Base-by-base conservation (phyloP, 208 protist species). In the Wallacemonas sp. region DNA sequence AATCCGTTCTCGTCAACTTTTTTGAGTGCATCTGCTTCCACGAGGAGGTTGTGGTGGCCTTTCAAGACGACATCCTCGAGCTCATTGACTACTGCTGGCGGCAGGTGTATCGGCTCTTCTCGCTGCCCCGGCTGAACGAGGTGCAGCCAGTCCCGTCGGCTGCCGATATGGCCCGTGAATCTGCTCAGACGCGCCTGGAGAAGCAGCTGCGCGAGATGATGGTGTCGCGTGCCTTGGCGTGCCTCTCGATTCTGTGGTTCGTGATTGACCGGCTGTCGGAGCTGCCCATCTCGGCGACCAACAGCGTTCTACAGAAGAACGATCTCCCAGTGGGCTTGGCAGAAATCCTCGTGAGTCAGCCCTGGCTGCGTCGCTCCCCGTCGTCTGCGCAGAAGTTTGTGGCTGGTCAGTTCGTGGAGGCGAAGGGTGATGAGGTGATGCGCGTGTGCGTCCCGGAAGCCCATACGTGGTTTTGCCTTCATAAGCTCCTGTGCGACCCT, bases 41-140 rank as follows among this genome's bases (percentile, higher is more conserved):
- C 47, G 89, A 97, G 70, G 90, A 95, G 67, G 84, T 87, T 0
- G 75, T 94, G 6, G 47, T 81, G 9, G 87, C 74, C 9, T 78
- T 93, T 14, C 87, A 79, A 34, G 93, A 97, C 39, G 90, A 95
- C 63, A 72, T 91, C 6, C 69, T 97, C 24, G 93, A 97, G 78
- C 74, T 97, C 8, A 76, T 95, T 29, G 90, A 96, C 76, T 97
- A 96, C 70, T 90, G 87, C 68, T 95, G 87, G 88, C 83, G 93
- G 8, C 87, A 97, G 64, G 76, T 89, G 39, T 76, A 70, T 48
- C 70, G 80, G 19, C 77, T 96, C 21, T 95, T 91, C 68, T 81
- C 91, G 0, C 63, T 88, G 47, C 61, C 61, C 0, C 49, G 72
- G 32, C 29, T 90, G 8, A 78, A 83, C 24, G 69, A 70, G 60